Percentiles rank a stretch among this genome's conserved stretches.
phyloP scores from a whole-genome alignment of 805 yeast species.

The Maudiozyma bulderi region DNA sequence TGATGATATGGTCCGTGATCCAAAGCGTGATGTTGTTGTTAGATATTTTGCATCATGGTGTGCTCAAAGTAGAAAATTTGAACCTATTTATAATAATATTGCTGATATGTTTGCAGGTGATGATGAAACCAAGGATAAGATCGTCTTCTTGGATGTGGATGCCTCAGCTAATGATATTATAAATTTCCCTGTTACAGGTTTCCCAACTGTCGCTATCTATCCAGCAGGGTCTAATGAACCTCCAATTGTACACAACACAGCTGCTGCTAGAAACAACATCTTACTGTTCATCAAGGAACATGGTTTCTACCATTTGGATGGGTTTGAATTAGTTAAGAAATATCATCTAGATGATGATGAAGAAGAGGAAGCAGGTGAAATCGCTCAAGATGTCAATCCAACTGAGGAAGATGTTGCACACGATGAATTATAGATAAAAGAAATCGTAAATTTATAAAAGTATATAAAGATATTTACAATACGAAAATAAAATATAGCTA shows the following conservation, averaged over 20 bases:
- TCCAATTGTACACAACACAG: conserved; percentile 58
- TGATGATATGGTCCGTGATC: conserved; percentile 52
- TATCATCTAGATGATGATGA: conserved; percentile 1
- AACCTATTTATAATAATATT: conserved; percentile 81
- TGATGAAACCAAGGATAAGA: conserved; percentile 39
- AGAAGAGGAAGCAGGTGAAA: background rate
- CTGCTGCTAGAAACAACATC: conserved; percentile 65
- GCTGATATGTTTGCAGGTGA: conserved; percentile 57
- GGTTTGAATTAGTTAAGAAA: conserved; percentile 23
- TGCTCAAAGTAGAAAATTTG: conserved; percentile 89
- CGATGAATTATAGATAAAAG: conserved; percentile 7
- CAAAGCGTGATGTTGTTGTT: conserved; percentile 62
- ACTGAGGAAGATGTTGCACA: background rate
- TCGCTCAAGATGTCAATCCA: background rate
- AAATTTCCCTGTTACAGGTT: conserved; percentile 71
- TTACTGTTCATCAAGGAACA: conserved; percentile 60
- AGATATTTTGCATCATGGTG: conserved; percentile 98
- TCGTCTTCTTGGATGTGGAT: conserved; percentile 77
- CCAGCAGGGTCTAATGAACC: conserved; percentile 73
- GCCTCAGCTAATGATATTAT: conserved; percentile 80
- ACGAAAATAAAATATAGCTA: background rate
- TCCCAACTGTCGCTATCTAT: conserved; percentile 85
- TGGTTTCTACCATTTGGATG: conserved; percentile 59
- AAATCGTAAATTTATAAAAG: background rate
- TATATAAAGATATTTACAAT: background rate